Conservation (phyloP, 176 grass and related monocot species). For the Ensete glaucum region DNA sequence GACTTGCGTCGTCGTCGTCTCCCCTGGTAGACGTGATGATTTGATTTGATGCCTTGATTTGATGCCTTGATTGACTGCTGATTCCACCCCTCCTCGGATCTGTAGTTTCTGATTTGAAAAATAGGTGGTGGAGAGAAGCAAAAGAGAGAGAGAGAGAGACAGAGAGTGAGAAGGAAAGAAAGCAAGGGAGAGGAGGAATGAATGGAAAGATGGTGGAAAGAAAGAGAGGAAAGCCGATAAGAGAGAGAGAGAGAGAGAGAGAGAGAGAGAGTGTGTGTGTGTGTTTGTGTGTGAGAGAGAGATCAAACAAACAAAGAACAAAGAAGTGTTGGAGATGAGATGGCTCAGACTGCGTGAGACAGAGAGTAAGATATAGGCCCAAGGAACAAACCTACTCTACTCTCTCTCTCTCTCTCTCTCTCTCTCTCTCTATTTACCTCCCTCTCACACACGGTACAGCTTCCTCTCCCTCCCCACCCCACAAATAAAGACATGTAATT, state of each 20-base stretch:
- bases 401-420: not conserved
- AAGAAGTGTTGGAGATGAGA: not conserved
- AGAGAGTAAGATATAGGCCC: constrained; percentile 18
- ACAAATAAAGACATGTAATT: too few relatives aligned
- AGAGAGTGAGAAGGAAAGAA: not conserved
- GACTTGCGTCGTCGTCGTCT: too few relatives aligned
- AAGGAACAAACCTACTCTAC: not conserved
- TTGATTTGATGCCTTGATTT: constrained; percentile 70
- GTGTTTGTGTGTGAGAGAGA: not conserved
- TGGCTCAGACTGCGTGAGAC: not conserved
- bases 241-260: too few relatives aligned
- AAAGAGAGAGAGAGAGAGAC: not conserved
- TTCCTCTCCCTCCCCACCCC: too few relatives aligned
- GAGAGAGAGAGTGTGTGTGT: too few relatives aligned
- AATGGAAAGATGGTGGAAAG: constrained; percentile 1
- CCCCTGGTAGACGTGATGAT: constrained; percentile 33
- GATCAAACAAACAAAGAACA: not conserved
- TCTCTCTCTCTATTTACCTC: too few relatives aligned
- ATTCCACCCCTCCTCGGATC: constrained; percentile 33
- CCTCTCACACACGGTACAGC: too few relatives aligned
- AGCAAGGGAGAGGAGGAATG: not conserved
- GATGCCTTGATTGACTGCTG: constrained; percentile 69
- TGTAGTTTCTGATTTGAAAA: constrained; percentile 68
- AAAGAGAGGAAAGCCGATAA: constrained; percentile 23
- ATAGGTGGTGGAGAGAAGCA: not conserved